Evolutionary conservation across 768 basidiomycete genomes (phyloP).

Genomic region (Termitomyces sp.): DNA sequence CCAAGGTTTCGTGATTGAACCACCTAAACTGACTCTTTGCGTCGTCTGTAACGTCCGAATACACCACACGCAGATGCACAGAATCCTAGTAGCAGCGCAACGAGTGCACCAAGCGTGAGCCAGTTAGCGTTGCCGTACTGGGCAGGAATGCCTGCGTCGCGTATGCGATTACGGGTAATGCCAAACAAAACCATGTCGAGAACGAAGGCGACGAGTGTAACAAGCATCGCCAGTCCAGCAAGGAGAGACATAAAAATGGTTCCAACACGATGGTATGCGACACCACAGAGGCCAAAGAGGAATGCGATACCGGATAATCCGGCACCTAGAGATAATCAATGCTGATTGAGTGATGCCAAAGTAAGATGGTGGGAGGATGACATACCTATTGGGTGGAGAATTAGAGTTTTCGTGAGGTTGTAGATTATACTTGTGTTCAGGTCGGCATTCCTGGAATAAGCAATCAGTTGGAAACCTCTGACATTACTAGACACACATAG

Average conservation of each 20-base stretch:
- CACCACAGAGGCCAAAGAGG: conserved; percentile 67
- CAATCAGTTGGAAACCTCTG: background rate
- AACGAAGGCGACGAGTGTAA: conserved; percentile 66
- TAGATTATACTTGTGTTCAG: conserved; percentile 53
- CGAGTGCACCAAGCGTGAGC: conserved; percentile 73
- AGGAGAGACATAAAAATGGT: conserved; percentile 76
- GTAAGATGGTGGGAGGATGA: conserved; percentile 8
- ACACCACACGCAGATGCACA: conserved; percentile 63
- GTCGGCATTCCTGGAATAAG: conserved; percentile 13
- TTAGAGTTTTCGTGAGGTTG: conserved; percentile 69
- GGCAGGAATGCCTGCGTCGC: conserved; percentile 41
- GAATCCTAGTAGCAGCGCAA: conserved; percentile 62
- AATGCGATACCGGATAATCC: conserved; percentile 63
- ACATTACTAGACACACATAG: background rate
- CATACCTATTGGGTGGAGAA: conserved; percentile 78
- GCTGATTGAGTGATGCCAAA: conserved; percentile 1
- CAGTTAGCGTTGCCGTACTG: conserved; percentile 80
- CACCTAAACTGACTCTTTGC: conserved; percentile 19
- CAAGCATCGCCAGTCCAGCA: conserved; percentile 60
- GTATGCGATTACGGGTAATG: conserved; percentile 57
- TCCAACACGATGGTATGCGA: conserved; percentile 59
- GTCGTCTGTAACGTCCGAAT: conserved; percentile 60
- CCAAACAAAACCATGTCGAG: conserved; percentile 82
- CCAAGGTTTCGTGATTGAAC: too few relatives aligned
- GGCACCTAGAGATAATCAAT: conserved; percentile 38